phyloP scores from a whole-genome alignment of 1,139 yeast species.

The Tardiomyces blankii region DNA sequence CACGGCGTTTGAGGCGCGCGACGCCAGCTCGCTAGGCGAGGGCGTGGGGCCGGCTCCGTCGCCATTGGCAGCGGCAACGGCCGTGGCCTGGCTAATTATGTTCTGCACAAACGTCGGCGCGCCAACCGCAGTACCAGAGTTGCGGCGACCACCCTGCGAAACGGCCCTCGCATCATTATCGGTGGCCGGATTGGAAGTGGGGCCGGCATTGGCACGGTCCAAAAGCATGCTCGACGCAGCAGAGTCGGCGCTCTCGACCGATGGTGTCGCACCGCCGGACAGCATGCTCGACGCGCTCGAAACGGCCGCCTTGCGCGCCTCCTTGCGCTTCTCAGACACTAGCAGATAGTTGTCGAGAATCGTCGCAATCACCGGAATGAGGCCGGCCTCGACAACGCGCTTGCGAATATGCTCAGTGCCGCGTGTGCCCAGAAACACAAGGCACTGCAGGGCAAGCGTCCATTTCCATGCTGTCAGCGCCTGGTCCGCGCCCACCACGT shows the following conservation, averaged over 20 bases:
- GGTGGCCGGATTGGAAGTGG: background rate
- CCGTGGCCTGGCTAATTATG: background rate
- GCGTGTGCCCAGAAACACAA: slow-evolving; percentile 83
- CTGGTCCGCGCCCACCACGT: slow-evolving; percentile 10
- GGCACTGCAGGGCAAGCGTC: slow-evolving; percentile 88
- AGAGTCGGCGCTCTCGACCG: background rate
- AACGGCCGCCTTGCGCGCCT: slow-evolving; percentile 1
- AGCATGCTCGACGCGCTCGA: background rate
- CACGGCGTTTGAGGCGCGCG: background rate
- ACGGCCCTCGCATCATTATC: background rate
- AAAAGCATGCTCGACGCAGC: background rate
- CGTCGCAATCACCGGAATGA: slow-evolving; percentile 83
- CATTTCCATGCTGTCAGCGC: slow-evolving; percentile 86
- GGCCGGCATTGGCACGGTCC: background rate
- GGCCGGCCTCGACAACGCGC: slow-evolving; percentile 84
- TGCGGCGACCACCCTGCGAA: background rate
- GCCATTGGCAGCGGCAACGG: background rate
- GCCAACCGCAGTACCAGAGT: background rate
- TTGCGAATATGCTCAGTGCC: slow-evolving; percentile 81
- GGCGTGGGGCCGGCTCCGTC: background rate
- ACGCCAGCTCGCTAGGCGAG: background rate
- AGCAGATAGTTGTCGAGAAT: slow-evolving; percentile 71
- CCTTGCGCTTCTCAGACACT: slow-evolving; percentile 13
- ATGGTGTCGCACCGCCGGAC: background rate
- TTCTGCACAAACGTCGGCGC: background rate